Conservation (phyloP, 345 rosid genomes). For the Eutrema yunnanense region DNA sequence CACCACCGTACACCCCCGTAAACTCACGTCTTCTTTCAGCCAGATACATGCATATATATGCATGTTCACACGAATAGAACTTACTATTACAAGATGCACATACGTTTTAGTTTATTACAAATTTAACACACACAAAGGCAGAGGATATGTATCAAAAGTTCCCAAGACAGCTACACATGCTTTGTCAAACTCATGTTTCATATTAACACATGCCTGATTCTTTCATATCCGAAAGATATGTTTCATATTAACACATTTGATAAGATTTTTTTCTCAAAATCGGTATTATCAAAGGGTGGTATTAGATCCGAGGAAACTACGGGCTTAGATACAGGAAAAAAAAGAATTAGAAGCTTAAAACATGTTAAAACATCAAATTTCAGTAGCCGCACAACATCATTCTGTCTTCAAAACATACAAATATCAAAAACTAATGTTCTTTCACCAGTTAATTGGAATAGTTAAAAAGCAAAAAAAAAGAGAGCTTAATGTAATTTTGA, state of each 20-base stretch:
- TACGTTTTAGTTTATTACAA: neutral
- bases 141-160: neutral
- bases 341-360: no score
- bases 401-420: no score
- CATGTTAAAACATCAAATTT: no score
- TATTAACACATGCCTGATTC: neutral
- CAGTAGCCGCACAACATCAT: no score
- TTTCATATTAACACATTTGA: neutral
- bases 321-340: no score
- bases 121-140: neutral
- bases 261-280: no score
- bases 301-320: no score
- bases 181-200: neutral
- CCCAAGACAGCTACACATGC: neutral
- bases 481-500: no score
- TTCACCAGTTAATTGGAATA: no score
- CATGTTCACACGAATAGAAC: neutral
- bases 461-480: no score
- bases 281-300: no score
- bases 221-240: neutral
- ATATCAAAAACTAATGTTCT: no score
- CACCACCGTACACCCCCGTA: constrained; percentile 20
- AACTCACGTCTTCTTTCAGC: constrained; percentile 21
- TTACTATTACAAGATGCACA: neutral
- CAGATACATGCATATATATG: neutral